These are phyloP conservation scores for Smallanthus sonchifolius DNA, from an alignment of 129 eudicot species.

Conservation along the genomic window DNA sequence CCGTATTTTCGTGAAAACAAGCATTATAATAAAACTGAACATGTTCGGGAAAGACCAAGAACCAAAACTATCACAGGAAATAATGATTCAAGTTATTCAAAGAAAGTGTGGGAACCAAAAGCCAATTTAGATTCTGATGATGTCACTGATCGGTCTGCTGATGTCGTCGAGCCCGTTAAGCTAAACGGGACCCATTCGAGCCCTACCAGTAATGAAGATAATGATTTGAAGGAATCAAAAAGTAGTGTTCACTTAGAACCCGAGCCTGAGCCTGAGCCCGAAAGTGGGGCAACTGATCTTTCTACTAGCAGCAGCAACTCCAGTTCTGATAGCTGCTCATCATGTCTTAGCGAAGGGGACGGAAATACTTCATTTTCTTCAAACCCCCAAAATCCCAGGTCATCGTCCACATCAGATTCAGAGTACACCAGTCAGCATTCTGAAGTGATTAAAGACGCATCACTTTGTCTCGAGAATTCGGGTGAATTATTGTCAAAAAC, in stretches of 20 bases:
- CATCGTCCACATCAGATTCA: conserved; percentile 67
- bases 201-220: conserved; percentile 16
- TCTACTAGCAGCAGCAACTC: conserved; percentile 43
- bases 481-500: conserved; percentile 21
- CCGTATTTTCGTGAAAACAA: conserved; percentile 48
- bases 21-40: conserved; percentile 39
- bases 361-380: conserved; percentile 53
- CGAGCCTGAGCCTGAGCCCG: conserved; percentile 17
- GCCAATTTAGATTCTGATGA: conserved; percentile 54
- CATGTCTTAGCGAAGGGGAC: conserved; percentile 87
- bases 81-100: conserved; percentile 34
- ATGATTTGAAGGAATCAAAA: conserved; percentile 30
- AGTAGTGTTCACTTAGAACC: conserved; percentile 11
- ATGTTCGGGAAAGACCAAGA: conserved; percentile 47
- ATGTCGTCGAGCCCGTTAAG: conserved; percentile 29
- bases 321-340: conserved; percentile 77
- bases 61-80: conserved; percentile 35
- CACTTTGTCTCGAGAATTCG: conserved; percentile 27
- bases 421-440: conserved; percentile 62
- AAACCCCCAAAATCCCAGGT: conserved; percentile 51
- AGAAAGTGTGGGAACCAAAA: conserved; percentile 86
- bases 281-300: conserved; percentile 40
- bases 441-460: conserved; percentile 51
- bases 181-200: background rate
- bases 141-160: conserved; percentile 43